Evolutionary conservation across 371 early-diverging fungal genomes (phyloP), one percentile per base, ranked within the genome.

Genomic region (Apophysomyces variabilis): DNA sequence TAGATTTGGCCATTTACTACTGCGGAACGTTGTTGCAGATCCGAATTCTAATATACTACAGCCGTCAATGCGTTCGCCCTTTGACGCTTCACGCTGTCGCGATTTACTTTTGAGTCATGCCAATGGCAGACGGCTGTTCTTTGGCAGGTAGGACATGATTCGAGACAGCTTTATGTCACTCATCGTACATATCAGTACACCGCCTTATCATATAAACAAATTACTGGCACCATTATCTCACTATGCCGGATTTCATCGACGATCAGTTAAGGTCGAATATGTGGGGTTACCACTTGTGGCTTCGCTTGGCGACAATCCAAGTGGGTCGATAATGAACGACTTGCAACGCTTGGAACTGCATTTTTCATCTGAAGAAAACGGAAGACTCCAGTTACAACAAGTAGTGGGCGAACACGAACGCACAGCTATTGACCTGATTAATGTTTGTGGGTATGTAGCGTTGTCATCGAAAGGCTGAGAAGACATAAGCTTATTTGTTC

Each of bases 1-100:
- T 67, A 79, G 80, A 64, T 77, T 79, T 68, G 80, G 80, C n/a
- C 57, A 75, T 57, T 32, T 73, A 21, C 60, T 79, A 4, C 71
- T 74, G 16, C 54, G 67, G 37, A 67, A 77, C 58, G 62, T 66
- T 16, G 39, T 58, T 57, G 21, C 57, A 50, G 60, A 35, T n/a
- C 41, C 56, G 32, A 39, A 39, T 14, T 38, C 39, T 6, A 66
- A 66, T 36, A 38, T 64, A 47, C 6, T 73, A 35, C 38, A 66
- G 58, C 70, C 74, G 26, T 47, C 61, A 11, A 38, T 66, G 57
- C 18, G 26, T 16, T 8, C 14, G 21, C 13, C 46, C 0, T 65
- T 72, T 18, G 46, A 56, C 26, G 32, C 38, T 32, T 8, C 26
- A 12, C 13, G 38, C 8, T 61, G 59, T 8, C 26, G 35, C n/a